Evolutionary conservation across 2,329 filamentous ascomycete genomes (phyloP), one percentile per base, ranked within the genome.

Genomic region (Fusarium praegraminearum): DNA sequence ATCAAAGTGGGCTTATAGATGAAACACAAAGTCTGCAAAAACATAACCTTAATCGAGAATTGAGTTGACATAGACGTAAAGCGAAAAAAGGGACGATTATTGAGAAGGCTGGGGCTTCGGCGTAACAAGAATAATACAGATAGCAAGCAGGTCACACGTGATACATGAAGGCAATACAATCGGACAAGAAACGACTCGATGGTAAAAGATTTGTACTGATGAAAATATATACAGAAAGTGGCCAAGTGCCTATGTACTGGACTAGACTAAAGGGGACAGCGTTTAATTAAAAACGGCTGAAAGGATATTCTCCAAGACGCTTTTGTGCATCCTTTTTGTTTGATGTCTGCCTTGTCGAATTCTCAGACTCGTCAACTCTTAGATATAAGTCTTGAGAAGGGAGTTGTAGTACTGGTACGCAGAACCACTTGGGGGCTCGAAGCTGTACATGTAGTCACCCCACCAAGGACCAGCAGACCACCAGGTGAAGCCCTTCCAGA

Each of bases 391-490:
- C 61, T 71, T 73, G 26, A 76, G 35, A 8, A 75, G 60, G 20
- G 69, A 70, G 62, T 75, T 68, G 61, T 75, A 77, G 69, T 76
- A 73, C 40, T 61, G 55, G 63, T 85, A 85, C 0, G 70, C 83
- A 9, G 77, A 78, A 18, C 83, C 83, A n/a, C 75, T 79, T 1
- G 83, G 78, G 16, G 83, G 82, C 78, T 86, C 84, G 57, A 85
- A 83, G 70, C 70, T 78, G 73, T 75, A 85, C 61, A 84, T 83
- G 77, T 86, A 86, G 67, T 81, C 73, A 9, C 75, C 82, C 87
- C 87, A 89, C 86, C 86, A 88, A 20, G 87, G 87, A 1, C 87
- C 87, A 30, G 82, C 86, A 11, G 81, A 78, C 87, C 87, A 89
- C 85, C 86, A 89, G 13, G 86, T 72, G 44, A 83, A 85, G 12